These are phyloP conservation scores for Ustilago curta DNA, from an alignment of 1,284 basidiomycete species.

Conservation along the genomic window DNA sequence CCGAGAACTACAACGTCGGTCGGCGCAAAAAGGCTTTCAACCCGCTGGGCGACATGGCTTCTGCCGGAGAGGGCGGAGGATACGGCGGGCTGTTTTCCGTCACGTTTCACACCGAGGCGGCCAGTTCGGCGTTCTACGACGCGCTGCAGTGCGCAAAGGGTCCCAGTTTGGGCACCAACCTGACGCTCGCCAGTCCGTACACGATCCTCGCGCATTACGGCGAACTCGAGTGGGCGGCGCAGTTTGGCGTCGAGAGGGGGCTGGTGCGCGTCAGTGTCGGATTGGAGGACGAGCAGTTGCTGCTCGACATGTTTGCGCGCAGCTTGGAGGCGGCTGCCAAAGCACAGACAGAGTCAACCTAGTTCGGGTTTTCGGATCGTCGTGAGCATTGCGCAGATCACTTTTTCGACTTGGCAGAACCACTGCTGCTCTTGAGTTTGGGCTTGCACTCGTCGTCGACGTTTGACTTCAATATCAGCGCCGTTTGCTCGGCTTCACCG, in stretches of 20 bases:
- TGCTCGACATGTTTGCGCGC: slow-evolving; percentile 76
- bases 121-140: slow-evolving; percentile 88
- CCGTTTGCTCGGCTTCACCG: not conserved
- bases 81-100: slow-evolving; percentile 93
- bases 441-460: slow-evolving; percentile 61
- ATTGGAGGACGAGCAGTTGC: slow-evolving; percentile 79
- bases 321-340: slow-evolving; percentile 78
- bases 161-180: slow-evolving; percentile 93
- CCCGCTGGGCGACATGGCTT: slow-evolving; percentile 7
- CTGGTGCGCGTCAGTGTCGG: slow-evolving; percentile 92
- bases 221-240: slow-evolving; percentile 91
- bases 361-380: not conserved
- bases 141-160: slow-evolving; percentile 86
- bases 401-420: slow-evolving; percentile 12
- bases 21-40: slow-evolving; percentile 71
- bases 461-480: slow-evolving; percentile 42
- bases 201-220: slow-evolving; percentile 90
- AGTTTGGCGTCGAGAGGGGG: slow-evolving; percentile 84
- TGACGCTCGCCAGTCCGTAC: slow-evolving; percentile 93
- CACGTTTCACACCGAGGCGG: slow-evolving; percentile 80
- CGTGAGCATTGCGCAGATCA: slow-evolving; percentile 6
- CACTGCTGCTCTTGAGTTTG: slow-evolving; percentile 20
- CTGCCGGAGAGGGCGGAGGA: slow-evolving; percentile 71
- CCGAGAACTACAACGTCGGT: slow-evolving; percentile 79
- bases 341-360: slow-evolving; percentile 11